A percentile compares a stretch with the other conserved stretches of the same genome.
Evolutionary conservation across 2,329 filamentous ascomycete species (phyloP).

Genomic region (Fusarium sp.): DNA sequence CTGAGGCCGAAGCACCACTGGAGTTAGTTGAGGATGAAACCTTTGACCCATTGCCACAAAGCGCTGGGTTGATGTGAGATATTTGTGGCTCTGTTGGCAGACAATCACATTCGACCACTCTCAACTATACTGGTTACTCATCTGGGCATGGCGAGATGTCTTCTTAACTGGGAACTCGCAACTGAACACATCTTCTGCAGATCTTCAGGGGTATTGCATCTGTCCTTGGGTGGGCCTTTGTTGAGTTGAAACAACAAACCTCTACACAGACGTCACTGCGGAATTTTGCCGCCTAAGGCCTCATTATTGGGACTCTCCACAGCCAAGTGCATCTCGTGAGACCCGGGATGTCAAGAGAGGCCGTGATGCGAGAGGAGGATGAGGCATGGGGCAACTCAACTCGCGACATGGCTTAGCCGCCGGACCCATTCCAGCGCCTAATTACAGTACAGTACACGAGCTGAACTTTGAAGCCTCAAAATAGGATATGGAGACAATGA

Average conservation of each 20-base stretch:
- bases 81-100: not conserved
- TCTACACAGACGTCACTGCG: slow-evolving; percentile 9
- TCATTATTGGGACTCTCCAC: not conserved
- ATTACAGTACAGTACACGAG: not conserved
- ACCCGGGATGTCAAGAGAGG: not conserved
- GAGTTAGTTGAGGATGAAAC: slow-evolving; percentile 28
- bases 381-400: not conserved
- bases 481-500: slow-evolving; percentile 8
- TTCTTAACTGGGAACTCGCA: not conserved
- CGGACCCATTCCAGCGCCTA: slow-evolving; percentile 9
- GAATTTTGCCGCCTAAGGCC: slow-evolving; percentile 5
- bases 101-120: not conserved
- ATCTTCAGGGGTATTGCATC: slow-evolving; percentile 3
- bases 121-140: not conserved
- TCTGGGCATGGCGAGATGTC: not conserved
- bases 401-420: slow-evolving; percentile 4
- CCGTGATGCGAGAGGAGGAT: slow-evolving; percentile 14
- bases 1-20: slow-evolving; percentile 42
- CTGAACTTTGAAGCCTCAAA: slow-evolving; percentile 14
- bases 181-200: not conserved
- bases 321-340: slow-evolving; percentile 15
- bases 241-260: not conserved
- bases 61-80: slow-evolving; percentile 25
- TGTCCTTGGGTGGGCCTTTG: not conserved
- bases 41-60: slow-evolving; percentile 28